Evolutionary conservation across 2,329 filamentous ascomycete species (phyloP), one percentile per base, ranked within the genome.

Genomic region (Trichoderma koningii): DNA sequence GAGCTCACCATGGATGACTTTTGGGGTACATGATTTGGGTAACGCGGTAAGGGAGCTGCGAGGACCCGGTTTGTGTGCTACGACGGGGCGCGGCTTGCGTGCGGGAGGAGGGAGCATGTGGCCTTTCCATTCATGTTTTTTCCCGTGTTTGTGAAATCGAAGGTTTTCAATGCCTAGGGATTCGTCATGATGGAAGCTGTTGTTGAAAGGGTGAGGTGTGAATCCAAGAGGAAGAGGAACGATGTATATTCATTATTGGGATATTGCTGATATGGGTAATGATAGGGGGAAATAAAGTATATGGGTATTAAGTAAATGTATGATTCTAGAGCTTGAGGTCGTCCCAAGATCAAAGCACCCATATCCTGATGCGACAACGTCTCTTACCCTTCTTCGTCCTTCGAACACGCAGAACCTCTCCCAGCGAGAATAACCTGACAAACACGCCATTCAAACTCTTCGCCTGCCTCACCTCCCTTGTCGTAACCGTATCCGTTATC

Each of bases 31-130:
- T 34, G 30, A 9, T 19, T 21, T 50, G 51, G 55, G 61, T 50
- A 50, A 45, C 55, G 15, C 7, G 26, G 48, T 30, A 38, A 38
- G 10, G 34, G 5, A 17, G n/a, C 61, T 63, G 61, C 52, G 61
- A 63, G 61, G 61, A n/a, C 61, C 61, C 61, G 52, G 42, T 50
- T 50, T 56, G 30, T 50, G 61, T 63, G 44, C 14, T 19, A 63
- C 60, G 30, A 38, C 3, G 12, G 34, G 34, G 41, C 50, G 44
- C 19, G 28, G 28, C 19, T 47, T 45, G 15, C 21, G 26, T 44
- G 44, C 41, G 51, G 53, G 50, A 63, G 50, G 59, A 53, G 48
- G 48, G n/a, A 23, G 28, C 50, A 53, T 63, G 51, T 34, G 41
- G 42, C 51, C 38, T 47, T 26, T 45, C 17, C 9, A 30, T 30